These are phyloP conservation scores for Casuarina glauca DNA, from an alignment of 306 rosid genomes.

Conservation along the genomic window DNA sequence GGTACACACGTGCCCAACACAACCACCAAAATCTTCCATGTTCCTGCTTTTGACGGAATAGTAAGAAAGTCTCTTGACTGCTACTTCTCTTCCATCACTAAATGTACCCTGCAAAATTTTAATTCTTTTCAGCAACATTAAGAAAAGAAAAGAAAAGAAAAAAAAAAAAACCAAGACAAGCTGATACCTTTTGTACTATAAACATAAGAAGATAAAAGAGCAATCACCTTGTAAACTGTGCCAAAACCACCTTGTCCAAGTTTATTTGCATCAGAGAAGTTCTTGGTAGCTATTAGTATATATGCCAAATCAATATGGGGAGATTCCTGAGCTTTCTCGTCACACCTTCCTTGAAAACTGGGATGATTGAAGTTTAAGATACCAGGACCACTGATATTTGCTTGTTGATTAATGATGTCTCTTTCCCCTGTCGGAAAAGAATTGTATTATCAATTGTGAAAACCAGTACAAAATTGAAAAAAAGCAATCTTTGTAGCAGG, in stretches of 20 bases:
- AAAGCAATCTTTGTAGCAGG: background rate
- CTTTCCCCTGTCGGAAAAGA: slow-evolving; percentile 31
- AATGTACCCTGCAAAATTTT: slow-evolving; percentile 36
- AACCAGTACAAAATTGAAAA: background rate
- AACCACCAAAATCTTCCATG: slow-evolving; percentile 50
- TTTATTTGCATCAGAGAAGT: slow-evolving; percentile 36
- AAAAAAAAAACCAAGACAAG: too few species aligned
- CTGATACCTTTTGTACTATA: too few species aligned
- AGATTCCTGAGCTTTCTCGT: slow-evolving; percentile 25
- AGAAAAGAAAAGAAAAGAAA: background rate
- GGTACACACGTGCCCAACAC: slow-evolving; percentile 34
- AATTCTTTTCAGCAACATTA: background rate
- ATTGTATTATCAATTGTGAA: background rate
- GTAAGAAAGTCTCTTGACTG: slow-evolving; percentile 68
- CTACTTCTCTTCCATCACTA: slow-evolving; percentile 57
- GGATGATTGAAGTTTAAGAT: background rate
- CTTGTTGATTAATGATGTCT: background rate
- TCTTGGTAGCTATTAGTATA: slow-evolving; percentile 42
- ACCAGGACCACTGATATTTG: background rate
- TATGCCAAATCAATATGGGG: slow-evolving; percentile 49
- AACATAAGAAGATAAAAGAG: background rate
- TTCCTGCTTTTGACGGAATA: slow-evolving; percentile 35
- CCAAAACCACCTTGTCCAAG: slow-evolving; percentile 63
- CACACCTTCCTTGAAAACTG: slow-evolving; percentile 6
- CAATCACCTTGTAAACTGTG: slow-evolving; percentile 49